Conservation (phyloP, 495 filamentous ascomycete species). For the Neurospora sp. region DNA sequence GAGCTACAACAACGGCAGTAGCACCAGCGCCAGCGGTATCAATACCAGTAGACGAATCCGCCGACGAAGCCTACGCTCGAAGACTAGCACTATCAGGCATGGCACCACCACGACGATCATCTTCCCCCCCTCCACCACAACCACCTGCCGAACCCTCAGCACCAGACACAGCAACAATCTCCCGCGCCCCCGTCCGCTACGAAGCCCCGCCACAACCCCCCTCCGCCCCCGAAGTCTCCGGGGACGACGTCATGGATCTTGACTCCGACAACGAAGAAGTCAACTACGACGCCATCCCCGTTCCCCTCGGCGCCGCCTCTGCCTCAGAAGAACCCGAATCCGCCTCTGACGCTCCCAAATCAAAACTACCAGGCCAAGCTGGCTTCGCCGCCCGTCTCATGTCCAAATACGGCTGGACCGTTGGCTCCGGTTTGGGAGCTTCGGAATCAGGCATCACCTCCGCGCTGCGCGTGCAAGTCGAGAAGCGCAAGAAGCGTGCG, state of each 20-base stretch:
- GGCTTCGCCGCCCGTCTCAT: conserved; percentile 77
- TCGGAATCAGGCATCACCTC: conserved; percentile 69
- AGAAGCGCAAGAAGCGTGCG: conserved; percentile 68
- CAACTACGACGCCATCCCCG: conserved; percentile 33
- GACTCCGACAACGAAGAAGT: conserved; percentile 32
- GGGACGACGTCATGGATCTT: conserved; percentile 42
- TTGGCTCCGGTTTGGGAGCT: conserved; percentile 78
- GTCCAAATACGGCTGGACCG: conserved; percentile 85
- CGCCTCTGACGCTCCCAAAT: conserved; percentile 30
- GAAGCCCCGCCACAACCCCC: conserved; percentile 48
- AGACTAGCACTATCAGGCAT: conserved; percentile 46
- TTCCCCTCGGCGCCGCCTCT: not conserved
- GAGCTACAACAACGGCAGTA: conserved; percentile 25
- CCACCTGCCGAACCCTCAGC: conserved; percentile 30
- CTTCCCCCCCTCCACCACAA: conserved; percentile 35
- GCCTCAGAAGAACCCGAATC: conserved; percentile 1
- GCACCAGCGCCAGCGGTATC: conserved; percentile 3
- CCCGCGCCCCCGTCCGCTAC: conserved; percentile 81
- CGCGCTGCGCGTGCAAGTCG: conserved; percentile 69
- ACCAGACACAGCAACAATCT: conserved; percentile 48
- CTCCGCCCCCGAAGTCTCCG: not conserved
- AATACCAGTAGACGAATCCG: conserved; percentile 46
- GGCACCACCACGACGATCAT: conserved; percentile 24
- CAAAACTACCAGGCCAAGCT: conserved; percentile 65
- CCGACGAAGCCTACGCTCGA: conserved; percentile 62